Evolutionary conservation across 805 yeast species (phyloP).

Genomic region (Pichia membranifaciens): DNA sequence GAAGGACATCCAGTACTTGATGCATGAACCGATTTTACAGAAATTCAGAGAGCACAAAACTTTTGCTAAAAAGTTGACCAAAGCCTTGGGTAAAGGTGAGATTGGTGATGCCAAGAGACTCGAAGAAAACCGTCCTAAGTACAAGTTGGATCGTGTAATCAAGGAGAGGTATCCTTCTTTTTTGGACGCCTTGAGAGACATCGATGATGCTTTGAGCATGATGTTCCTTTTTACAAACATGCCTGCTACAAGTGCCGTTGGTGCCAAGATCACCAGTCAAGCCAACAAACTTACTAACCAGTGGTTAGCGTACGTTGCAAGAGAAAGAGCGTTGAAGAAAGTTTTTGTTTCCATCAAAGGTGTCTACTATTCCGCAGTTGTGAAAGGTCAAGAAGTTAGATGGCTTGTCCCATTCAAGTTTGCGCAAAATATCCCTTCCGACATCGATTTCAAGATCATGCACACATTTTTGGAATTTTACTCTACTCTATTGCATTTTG

Average conservation of each 20-base stretch:
- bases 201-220: constrained; percentile 95
- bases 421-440: constrained; percentile 91
- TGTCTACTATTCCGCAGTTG: constrained; percentile 86
- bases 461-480: constrained; percentile 93
- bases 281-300: constrained; percentile 85
- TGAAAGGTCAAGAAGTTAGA: constrained; percentile 86
- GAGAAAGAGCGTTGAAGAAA: constrained; percentile 73
- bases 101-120: constrained; percentile 80
- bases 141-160: constrained; percentile 82
- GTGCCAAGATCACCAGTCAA: constrained; percentile 75
- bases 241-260: constrained; percentile 86
- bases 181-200: constrained; percentile 83
- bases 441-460: constrained; percentile 95
- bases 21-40: constrained; percentile 89
- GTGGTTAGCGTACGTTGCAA: constrained; percentile 91
- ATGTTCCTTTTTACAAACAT: constrained; percentile 85
- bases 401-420: constrained; percentile 98
- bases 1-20: constrained; percentile 88
- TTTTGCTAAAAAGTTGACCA: constrained; percentile 83
- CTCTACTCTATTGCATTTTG: constrained; percentile 85
- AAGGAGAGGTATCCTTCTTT: constrained; percentile 96
- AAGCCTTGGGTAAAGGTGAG: constrained; percentile 89
- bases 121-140: constrained; percentile 74
- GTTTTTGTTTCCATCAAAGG: constrained; percentile 97
- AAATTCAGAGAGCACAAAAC: constrained; percentile 95